These are phyloP conservation scores for Cryptococcus jaspeensis DNA, from an alignment of 1,284 basidiomycete genomes.

Conservation along the genomic window DNA sequence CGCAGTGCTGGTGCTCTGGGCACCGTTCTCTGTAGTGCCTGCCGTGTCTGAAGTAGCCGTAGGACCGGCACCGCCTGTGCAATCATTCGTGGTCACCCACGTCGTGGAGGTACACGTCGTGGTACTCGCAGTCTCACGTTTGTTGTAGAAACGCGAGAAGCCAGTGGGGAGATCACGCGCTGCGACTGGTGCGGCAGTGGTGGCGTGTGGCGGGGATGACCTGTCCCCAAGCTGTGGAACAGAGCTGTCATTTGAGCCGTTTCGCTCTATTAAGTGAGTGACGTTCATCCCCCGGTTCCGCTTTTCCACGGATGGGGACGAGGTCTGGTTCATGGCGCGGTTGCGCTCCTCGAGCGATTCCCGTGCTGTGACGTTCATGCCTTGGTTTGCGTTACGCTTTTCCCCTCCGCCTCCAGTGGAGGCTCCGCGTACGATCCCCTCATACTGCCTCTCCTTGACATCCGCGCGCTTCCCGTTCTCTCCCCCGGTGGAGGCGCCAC, in stretches of 20 bases:
- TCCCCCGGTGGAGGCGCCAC: background rate
- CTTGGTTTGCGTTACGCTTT: background rate
- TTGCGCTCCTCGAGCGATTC: no score
- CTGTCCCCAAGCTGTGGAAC: no score
- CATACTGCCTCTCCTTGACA: background rate
- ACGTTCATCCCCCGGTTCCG: no score
- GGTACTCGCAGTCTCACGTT: background rate
- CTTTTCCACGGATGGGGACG: no score
- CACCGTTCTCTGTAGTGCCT: no score
- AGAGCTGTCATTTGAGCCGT: no score
- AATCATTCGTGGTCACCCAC: slow-evolving; percentile 12
- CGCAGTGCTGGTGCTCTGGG: no score
- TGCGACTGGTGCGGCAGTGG: background rate
- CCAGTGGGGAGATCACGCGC: background rate
- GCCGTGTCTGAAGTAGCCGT: no score
- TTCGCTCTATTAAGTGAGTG: no score
- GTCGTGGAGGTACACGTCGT: slow-evolving; percentile 15
- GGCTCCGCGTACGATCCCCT: slow-evolving; percentile 1
- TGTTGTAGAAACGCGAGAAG: slow-evolving; percentile 4
- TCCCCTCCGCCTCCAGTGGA: background rate
- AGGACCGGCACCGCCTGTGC: background rate
- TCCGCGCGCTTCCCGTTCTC: background rate
- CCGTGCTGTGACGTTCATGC: no score
- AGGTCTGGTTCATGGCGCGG: no score
- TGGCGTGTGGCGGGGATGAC: background rate